A percentile compares a stretch with the other conserved stretches of the same genome.
phyloP scores from a whole-genome alignment of 768 basidiomycete genomes.

The Amanita jacksonii region DNA sequence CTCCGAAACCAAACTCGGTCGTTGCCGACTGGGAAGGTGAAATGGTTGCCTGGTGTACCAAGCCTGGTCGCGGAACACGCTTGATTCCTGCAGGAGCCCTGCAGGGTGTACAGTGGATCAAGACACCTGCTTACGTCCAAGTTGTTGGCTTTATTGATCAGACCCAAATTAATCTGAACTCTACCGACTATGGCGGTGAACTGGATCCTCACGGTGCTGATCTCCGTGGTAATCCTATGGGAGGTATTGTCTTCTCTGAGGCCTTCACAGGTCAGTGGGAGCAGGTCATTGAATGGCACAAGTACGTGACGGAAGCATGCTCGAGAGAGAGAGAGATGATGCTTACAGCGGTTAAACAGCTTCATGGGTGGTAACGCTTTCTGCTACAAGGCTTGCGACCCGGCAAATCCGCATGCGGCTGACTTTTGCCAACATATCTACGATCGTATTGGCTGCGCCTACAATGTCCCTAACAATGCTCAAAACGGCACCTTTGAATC shows the following conservation, averaged over 20 bases:
- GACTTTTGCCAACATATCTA: slow-evolving; percentile 62
- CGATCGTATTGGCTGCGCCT: slow-evolving; percentile 66
- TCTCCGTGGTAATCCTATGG: slow-evolving; percentile 72
- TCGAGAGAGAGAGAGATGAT: not conserved
- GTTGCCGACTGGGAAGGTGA: slow-evolving; percentile 62
- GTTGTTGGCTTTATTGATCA: slow-evolving; percentile 61
- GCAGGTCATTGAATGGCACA: slow-evolving; percentile 63
- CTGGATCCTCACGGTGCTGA: slow-evolving; percentile 73
- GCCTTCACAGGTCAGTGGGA: slow-evolving; percentile 35
- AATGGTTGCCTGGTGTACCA: slow-evolving; percentile 74
- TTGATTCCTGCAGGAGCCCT: slow-evolving; percentile 61
- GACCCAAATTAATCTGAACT: slow-evolving; percentile 38
- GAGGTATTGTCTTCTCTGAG: slow-evolving; percentile 59
- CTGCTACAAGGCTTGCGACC: slow-evolving; percentile 71
- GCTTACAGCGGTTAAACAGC: slow-evolving; percentile 22
- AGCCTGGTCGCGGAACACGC: slow-evolving; percentile 60
- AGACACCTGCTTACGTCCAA: slow-evolving; percentile 49
- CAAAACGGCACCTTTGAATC: slow-evolving; percentile 48
- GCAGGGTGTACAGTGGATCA: slow-evolving; percentile 53
- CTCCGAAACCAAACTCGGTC: slow-evolving; percentile 35
- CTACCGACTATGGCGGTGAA: slow-evolving; percentile 63
- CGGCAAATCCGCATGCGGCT: slow-evolving; percentile 35
- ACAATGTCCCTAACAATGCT: slow-evolving; percentile 63
- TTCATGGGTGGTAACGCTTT: slow-evolving; percentile 61
- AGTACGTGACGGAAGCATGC: slow-evolving; percentile 27